Evolutionary conservation across 179 eudicot genomes (phyloP).

Genomic region (Spinacia oleracea): DNA sequence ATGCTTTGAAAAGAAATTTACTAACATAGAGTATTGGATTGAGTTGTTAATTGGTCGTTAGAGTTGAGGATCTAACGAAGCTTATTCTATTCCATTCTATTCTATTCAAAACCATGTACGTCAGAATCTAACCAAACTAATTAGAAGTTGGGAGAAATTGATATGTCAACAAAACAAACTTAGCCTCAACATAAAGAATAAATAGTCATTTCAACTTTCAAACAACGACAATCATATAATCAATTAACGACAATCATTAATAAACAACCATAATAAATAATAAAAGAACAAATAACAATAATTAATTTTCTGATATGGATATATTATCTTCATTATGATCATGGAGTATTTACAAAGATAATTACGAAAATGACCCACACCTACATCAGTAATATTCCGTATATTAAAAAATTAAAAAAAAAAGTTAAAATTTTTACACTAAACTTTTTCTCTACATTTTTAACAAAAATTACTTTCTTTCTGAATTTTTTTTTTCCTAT

Average conservation of each 20-base stretch:
- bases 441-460: neutral
- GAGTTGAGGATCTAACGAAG: neutral
- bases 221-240: neutral
- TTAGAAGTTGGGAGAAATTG: slow-evolving; percentile 5
- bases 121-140: slow-evolving; percentile 11
- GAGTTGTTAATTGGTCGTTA: too few species aligned
- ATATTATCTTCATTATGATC: slow-evolving; percentile 21
- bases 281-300: neutral
- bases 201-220: slow-evolving; percentile 7
- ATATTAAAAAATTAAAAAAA: neutral
- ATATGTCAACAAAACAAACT: slow-evolving; percentile 15
- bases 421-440: slow-evolving; percentile 21
- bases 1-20: neutral
- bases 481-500: neutral
- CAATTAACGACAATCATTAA: slow-evolving; percentile 4
- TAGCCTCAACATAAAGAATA: neutral
- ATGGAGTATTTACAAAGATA: slow-evolving; percentile 30
- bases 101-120: neutral
- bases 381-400: slow-evolving; percentile 10
- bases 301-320: slow-evolving; percentile 16
- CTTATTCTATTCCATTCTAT: too few species aligned
- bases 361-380: slow-evolving; percentile 5
- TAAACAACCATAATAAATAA: neutral
- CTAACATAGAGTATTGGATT: slow-evolving; percentile 4
- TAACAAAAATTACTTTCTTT: neutral